These are phyloP conservation scores for Eragrostis curvula DNA, from an alignment of 176 grass and related monocot species.

Conservation along the genomic window DNA sequence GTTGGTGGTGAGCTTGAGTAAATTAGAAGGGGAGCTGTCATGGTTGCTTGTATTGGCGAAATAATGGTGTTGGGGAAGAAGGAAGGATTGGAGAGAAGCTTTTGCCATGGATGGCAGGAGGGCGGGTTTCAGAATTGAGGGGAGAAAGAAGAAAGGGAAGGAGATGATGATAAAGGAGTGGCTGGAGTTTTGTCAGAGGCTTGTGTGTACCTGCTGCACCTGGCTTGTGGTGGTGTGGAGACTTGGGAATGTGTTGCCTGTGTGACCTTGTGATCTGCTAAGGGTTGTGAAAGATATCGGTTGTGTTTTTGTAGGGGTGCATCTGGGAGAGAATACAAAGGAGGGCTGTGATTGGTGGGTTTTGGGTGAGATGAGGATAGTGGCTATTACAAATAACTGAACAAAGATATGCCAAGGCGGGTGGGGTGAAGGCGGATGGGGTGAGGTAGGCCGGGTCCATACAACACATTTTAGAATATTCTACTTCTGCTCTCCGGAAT, in stretches of 20 bases:
- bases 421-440: conserved; percentile 2
- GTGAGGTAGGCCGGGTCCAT: conserved; percentile 16
- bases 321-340: conserved; percentile 48
- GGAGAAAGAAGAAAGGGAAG: background rate
- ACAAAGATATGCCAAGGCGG: background rate
- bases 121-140: background rate
- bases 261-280: conserved; percentile 15
- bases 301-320: conserved; percentile 36
- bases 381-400: conserved; percentile 38
- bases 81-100: conserved; percentile 64
- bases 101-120: conserved; percentile 55
- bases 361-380: conserved; percentile 80
- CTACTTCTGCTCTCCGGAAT: background rate
- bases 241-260: conserved; percentile 5
- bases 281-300: conserved; percentile 27
- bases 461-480: background rate
- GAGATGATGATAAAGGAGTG: conserved; percentile 50
- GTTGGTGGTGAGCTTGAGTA: conserved; percentile 47
- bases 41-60: conserved; percentile 37
- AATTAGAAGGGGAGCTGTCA: conserved; percentile 39
- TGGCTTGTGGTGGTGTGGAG: conserved; percentile 41
- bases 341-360: conserved; percentile 77
- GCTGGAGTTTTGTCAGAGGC: conserved; percentile 45
- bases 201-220: conserved; percentile 31
- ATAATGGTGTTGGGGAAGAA: conserved; percentile 64